phyloP scores from a whole-genome alignment of 179 eudicot genomes.

The Nepenthes alata region DNA sequence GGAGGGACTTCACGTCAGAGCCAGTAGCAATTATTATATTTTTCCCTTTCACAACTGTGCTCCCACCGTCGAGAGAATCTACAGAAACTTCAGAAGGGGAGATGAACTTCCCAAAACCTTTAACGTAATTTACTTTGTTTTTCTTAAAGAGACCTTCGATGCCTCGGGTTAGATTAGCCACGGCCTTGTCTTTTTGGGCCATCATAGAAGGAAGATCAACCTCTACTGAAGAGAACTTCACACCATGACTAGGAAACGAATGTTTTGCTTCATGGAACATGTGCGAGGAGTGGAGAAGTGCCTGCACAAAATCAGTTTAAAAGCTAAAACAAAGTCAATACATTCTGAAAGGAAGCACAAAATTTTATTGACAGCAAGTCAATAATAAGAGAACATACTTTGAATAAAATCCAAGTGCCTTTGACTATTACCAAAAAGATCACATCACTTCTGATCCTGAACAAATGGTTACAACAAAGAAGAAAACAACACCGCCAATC shows the following conservation, averaged over 20 bases:
- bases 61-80: constrained; percentile 62
- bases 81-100: constrained; percentile 89
- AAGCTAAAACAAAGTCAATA: too few species aligned
- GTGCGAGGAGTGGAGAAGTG: constrained; percentile 90
- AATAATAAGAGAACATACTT: too few species aligned
- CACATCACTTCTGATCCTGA: too few species aligned
- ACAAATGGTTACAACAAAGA: too few species aligned
- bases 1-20: constrained; percentile 79
- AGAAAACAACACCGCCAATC: too few species aligned
- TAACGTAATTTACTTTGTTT: constrained; percentile 85
- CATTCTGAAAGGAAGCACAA: too few species aligned
- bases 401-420: too few species aligned
- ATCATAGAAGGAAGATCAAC: constrained; percentile 89
- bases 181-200: constrained; percentile 86
- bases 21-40: constrained; percentile 84
- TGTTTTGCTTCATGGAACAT: constrained; percentile 94
- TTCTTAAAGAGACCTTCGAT: constrained; percentile 94
- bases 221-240: constrained; percentile 65
- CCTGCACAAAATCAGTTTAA: constrained; percentile 22
- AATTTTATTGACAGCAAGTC: too few species aligned
- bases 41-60: constrained; percentile 67
- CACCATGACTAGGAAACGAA: constrained; percentile 75
- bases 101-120: constrained; percentile 71
- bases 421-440: too few species aligned
- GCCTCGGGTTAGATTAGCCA: constrained; percentile 54